Evolutionary conservation across 225 moss, liverwort and hornwort genomes (phyloP), one percentile per base, ranked within the genome.

Genomic region (Marchantia paleacea): DNA sequence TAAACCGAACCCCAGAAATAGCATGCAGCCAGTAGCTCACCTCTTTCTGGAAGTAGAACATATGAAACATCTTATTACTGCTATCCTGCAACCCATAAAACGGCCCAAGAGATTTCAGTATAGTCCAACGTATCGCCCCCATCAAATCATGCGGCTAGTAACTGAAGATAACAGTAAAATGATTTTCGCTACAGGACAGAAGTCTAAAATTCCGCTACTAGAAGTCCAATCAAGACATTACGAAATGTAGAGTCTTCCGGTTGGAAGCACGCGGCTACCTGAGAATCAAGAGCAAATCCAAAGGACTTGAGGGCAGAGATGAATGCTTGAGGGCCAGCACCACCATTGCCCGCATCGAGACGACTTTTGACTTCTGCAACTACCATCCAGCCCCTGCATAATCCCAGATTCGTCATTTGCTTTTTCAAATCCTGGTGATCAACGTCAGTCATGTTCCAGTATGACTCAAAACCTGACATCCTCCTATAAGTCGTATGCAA

Each of bases 331-430:
- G 88, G 88, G 64, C 89, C 89, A 73, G 97, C 91, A 69, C 94
- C 92, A 78, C 89, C 93, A 79, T 91, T 95, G 47, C 85, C 93
- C 8, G 81, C 81, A 84, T 93, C 91, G 52, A 97, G 92, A 13
- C 93, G 92, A 83, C 97, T 95, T 80, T 87, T 91, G n/a, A 95
- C 92, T 85, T 99, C 92, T 29, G 95, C 93, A 86, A 94, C 91
- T 18, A 95, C 82, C 69, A 99, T 88, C 73, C 78, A 85, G 49
- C 95, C 95, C 78, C 90, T 89, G 88, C 80, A 78, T 39, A 52
- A 67, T 54, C 49, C 47, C 55, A 49, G 14, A 74, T 73, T 69
- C 9, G 6, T 6, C 22, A 19, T 3, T 52, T 16, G 25, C 55
- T 0, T 3, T 57, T 29, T 10, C 4, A n/a, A 16, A 29, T 50